Evolutionary conservation across 2,329 filamentous ascomycete species (phyloP), one percentile per base, ranked within the genome.

Genomic region (Lachnellula arida): DNA sequence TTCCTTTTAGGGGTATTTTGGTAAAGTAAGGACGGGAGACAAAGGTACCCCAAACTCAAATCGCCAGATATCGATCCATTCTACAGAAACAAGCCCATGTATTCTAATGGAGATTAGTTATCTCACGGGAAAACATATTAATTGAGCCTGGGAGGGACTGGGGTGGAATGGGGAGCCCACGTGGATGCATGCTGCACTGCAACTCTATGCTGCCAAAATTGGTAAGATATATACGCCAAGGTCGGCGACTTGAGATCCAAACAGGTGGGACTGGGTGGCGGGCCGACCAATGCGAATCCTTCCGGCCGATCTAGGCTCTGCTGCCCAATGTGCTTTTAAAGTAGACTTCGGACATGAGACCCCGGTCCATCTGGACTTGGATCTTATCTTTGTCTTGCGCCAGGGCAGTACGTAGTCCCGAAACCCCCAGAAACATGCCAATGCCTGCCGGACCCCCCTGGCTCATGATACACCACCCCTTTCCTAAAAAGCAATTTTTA

Each of bases 401-500:
- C 44, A 23, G 40, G 12, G n/a, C 40, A 28, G 42, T 44, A 12
- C 40, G 19, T 19, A 25, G 12, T 46, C 44, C 44, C 44, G 44
- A 47, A 32, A 28, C 11, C 22, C 44, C 44, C 23, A 51, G 37
- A 42, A 22, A 42, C 9, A 25, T 28, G n/a, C 44, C 14, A 51
- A 22, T 25, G 22, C 15, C 5, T 17, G 12, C 35, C 15, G 37
- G 37, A 12, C 39, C 15, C 9, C 39, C 15, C 9, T 47, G 46
- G 17, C 44, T 43, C 35, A 43, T 15, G 22, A 14, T 32, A 46
- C 44, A 28, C 44, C 44, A 39, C 17, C 39, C 39, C 35, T 25
- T 48, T 53, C 51, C 51, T 28, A 51, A 55, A 51, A 51, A 35
- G 53, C 53, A 46, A 55, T 42, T n/a, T 35, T 49, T 53, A 55